Evolutionary conservation across 768 basidiomycete species (phyloP).

Genomic region (Mrakia frigida): DNA sequence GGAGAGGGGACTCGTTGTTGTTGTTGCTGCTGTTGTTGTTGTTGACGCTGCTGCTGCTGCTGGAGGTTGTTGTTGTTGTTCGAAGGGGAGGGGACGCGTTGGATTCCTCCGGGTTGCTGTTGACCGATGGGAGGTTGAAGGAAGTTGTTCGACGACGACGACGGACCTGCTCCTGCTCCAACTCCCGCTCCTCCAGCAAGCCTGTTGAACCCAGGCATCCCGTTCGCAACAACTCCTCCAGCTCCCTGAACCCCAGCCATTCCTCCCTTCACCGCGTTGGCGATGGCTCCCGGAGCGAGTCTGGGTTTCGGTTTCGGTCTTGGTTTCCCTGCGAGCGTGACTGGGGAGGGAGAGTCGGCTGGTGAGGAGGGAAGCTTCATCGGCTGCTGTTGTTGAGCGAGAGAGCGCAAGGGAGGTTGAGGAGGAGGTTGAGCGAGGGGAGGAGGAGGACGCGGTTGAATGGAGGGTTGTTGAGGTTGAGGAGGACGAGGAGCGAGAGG

Average conservation of each 20-base stretch:
- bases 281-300: constrained; percentile 11
- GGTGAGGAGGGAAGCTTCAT: neutral
- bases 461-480: neutral
- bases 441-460: neutral
- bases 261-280: neutral
- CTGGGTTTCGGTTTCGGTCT: constrained; percentile 1
- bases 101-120: neutral
- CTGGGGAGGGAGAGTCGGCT: constrained; percentile 3
- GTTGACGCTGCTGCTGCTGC: neutral
- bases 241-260: neutral
- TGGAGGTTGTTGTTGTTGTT: neutral
- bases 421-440: neutral
- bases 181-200: neutral
- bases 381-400: neutral
- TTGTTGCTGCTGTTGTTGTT: neutral
- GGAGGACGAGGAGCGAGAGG: neutral
- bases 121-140: neutral
- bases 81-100: neutral
- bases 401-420: neutral
- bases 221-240: neutral
- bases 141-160: neutral
- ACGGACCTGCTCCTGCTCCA: neutral
- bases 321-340: neutral
- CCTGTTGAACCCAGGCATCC: neutral
- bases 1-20: neutral